Conservation (phyloP, 2,329 filamentous ascomycete species). For the Claviceps sp. region DNA sequence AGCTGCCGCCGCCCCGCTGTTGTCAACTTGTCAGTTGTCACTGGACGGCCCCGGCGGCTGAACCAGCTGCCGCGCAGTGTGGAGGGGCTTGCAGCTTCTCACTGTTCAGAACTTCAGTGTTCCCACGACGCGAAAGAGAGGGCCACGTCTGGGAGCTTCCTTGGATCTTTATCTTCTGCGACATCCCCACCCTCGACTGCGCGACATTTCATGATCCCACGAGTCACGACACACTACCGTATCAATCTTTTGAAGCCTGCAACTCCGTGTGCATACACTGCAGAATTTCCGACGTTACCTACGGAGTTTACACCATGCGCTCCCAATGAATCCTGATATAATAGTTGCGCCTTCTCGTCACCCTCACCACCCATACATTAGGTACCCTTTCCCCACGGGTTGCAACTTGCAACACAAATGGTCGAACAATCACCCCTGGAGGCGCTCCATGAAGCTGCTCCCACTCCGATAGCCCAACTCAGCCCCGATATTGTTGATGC, state of each 20-base stretch:
- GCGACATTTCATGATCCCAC: too few relatives aligned
- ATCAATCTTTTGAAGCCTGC: not conserved
- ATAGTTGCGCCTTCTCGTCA: not conserved
- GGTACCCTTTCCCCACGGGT: not conserved
- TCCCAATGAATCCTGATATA: not conserved
- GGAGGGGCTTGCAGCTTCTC: too few relatives aligned
- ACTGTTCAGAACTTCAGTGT: too few relatives aligned
- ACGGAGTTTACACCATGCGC: not conserved
- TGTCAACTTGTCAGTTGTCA: too few relatives aligned
- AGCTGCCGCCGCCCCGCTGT: too few relatives aligned
- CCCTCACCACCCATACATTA: not conserved
- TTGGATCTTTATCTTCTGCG: too few relatives aligned
- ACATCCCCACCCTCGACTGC: too few relatives aligned
- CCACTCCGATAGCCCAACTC: constrained; percentile 43
- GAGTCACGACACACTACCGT: too few relatives aligned
- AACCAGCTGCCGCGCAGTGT: too few relatives aligned
- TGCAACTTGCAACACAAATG: constrained; percentile 10
- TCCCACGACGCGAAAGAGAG: too few relatives aligned
- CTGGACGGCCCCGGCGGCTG: too few relatives aligned
- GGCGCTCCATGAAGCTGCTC: constrained; percentile 16
- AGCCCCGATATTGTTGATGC: constrained; percentile 31
- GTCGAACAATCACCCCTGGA: constrained; percentile 11
- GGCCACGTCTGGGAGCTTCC: too few relatives aligned
- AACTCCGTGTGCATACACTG: not conserved
- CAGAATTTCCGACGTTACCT: not conserved